Percentiles rank a stretch among this genome's conserved stretches.
Conservation (phyloP, 192 early-diverging fungal species). For the Dissophora ornata region DNA sequence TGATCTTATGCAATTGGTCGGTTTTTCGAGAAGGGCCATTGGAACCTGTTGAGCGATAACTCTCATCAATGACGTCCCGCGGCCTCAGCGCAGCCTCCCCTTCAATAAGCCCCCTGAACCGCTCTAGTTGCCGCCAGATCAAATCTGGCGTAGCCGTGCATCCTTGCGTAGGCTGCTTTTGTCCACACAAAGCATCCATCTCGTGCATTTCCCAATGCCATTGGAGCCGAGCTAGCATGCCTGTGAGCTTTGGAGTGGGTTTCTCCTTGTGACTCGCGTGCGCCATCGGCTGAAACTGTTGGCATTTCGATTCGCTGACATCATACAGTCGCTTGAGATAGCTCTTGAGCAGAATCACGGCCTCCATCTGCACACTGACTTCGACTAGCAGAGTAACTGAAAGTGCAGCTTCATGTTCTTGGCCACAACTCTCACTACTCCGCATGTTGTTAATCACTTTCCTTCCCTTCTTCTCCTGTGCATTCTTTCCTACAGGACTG, state of each 20-base stretch:
- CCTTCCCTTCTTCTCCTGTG: too few species aligned
- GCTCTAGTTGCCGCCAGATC: conserved; percentile 15
- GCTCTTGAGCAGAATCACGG: conserved; percentile 27
- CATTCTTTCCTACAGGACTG: too few species aligned
- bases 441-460: too few species aligned
- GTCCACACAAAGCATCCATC: conserved; percentile 5
- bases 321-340: conserved; percentile 38
- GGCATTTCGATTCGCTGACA: conserved; percentile 35
- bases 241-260: conserved; percentile 12
- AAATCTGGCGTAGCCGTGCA: not conserved
- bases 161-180: not conserved
- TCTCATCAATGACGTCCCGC: too few species aligned
- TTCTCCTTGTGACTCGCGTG: conserved; percentile 35
- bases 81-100: too few species aligned
- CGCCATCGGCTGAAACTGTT: conserved; percentile 38
- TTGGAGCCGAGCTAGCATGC: conserved; percentile 5
- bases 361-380: conserved; percentile 26
- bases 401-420: conserved; percentile 5
- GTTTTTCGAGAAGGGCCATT: too few species aligned
- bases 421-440: too few species aligned
- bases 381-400: conserved; percentile 5
- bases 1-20: too few species aligned
- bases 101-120: conserved; percentile 33
- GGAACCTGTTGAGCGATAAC: too few species aligned
- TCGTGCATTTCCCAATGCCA: conserved; percentile 25